These are phyloP conservation scores for Lepidium aucheri DNA, from an alignment of 345 rosid genomes.

Conservation along the genomic window DNA sequence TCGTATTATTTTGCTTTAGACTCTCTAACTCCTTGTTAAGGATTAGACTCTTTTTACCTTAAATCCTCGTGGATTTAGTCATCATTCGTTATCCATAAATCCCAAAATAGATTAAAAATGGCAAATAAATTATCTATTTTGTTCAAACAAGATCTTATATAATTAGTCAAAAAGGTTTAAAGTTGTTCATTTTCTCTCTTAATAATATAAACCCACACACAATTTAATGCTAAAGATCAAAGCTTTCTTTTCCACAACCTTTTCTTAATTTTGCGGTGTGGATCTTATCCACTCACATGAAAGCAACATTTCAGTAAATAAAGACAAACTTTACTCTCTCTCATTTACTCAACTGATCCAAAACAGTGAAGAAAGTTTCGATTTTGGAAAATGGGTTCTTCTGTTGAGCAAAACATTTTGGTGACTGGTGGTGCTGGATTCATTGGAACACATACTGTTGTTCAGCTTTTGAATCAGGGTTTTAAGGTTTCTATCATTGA, in stretches of 20 bases:
- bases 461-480: slow-evolving; percentile 75
- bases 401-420: slow-evolving; percentile 47
- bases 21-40: no score
- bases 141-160: slow-evolving; percentile 15
- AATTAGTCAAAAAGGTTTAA: slow-evolving; percentile 10
- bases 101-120: slow-evolving; percentile 17
- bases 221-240: background rate
- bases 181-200: background rate
- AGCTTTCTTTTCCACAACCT: background rate
- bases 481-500: slow-evolving; percentile 78
- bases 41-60: background rate
- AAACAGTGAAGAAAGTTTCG: background rate
- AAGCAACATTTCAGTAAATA: background rate
- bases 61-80: slow-evolving; percentile 28
- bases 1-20: no score
- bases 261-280: slow-evolving; percentile 12
- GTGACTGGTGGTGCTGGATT: slow-evolving; percentile 99
- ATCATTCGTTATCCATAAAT: slow-evolving; percentile 17
- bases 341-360: background rate
- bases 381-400: slow-evolving; percentile 30
- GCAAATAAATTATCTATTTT: background rate
- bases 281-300: slow-evolving; percentile 26
- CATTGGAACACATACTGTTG: slow-evolving; percentile 84
- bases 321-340: no score
- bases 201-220: slow-evolving; percentile 16